Conservation (phyloP, 257 asterid species). For the Parsonsia alboflavescens region DNA sequence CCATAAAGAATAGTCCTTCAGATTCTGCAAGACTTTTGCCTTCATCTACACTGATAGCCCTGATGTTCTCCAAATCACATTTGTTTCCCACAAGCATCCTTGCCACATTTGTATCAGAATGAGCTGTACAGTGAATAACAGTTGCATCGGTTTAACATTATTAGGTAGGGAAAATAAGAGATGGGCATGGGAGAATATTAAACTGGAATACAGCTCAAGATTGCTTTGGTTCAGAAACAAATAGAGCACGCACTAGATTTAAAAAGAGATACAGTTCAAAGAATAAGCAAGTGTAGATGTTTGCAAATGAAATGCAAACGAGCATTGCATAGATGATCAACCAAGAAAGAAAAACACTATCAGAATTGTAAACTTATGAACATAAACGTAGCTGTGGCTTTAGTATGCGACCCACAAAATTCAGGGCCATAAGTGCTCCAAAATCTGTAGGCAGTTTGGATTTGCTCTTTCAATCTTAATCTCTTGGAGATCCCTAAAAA, state of each 20-base stretch:
- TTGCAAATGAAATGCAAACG: neutral
- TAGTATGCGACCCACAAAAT: too few relatives aligned
- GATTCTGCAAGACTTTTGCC: constrained; percentile 28
- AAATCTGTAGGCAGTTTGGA: too few relatives aligned
- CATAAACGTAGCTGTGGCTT: too few relatives aligned
- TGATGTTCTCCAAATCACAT: constrained; percentile 29
- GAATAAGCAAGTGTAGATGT: neutral
- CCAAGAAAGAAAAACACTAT: neutral
- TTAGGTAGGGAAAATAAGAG: neutral
- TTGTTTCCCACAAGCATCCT: constrained; percentile 29
- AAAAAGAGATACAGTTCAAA: neutral
- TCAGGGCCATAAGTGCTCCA: too few relatives aligned
- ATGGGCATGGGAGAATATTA: neutral
- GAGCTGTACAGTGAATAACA: constrained; percentile 17
- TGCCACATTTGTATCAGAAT: constrained; percentile 25
- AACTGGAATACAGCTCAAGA: neutral
- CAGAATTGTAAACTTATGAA: neutral
- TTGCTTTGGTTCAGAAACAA: neutral
- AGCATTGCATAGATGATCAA: neutral
- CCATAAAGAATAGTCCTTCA: constrained; percentile 30
- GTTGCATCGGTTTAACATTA: neutral
- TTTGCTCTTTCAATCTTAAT: too few relatives aligned
- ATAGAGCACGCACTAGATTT: neutral
- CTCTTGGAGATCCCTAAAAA: too few relatives aligned
- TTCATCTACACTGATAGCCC: constrained; percentile 26